Evolutionary conservation across 2,329 filamentous ascomycete species (phyloP), one percentile per base, ranked within the genome.

Genomic region (Epichloe uncinata): DNA sequence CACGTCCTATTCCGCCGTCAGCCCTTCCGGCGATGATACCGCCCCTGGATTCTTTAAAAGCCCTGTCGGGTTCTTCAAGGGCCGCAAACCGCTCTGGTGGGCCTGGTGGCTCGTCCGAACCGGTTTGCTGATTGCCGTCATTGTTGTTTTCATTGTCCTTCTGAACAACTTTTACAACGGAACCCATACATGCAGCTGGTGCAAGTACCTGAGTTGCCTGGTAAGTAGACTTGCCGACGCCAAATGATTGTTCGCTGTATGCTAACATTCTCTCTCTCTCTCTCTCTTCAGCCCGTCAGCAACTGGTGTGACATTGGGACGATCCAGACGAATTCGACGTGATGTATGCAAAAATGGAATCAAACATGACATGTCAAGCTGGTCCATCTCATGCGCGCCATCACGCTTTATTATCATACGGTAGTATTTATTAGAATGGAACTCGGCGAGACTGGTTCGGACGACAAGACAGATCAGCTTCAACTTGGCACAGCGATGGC

Each of bases 71-170:
- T 96, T 96, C 68, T 97, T 97, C 71, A 91, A 90, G 64, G 88
- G 87, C 18, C 79, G 93, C 16, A 95, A 95, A 65, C 85, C 86
- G 20, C 74, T 95, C 7, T 98, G 93, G 93, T 98, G 93, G 93
- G 85, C 73, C 5, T 98, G 93, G 93, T 97, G 91, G 91, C 67
- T 95, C 20, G 75, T 97, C 30, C 79, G 93, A 16, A 86, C 78
- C 1, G 87, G 77, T 0, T 83, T 85, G 22, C 70, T 98, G 47
- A 77, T 95, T 7, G 77, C 82, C n/a, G 85, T 90, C 35, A 73
- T 95, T 36, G 77, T 95, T 41, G 84, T 84, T 1, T 96, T 97
- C 64, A 85, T 95, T 53, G 70, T 96, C 43, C 72, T 98, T 48
- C 66, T 97, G 53, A 82, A 89, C 63, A 93, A 96, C 69, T 98